Percentiles rank a stretch among this genome's conserved stretches.
Conservation (phyloP, 179 eudicot species). For the Carnegiea gigantea region DNA sequence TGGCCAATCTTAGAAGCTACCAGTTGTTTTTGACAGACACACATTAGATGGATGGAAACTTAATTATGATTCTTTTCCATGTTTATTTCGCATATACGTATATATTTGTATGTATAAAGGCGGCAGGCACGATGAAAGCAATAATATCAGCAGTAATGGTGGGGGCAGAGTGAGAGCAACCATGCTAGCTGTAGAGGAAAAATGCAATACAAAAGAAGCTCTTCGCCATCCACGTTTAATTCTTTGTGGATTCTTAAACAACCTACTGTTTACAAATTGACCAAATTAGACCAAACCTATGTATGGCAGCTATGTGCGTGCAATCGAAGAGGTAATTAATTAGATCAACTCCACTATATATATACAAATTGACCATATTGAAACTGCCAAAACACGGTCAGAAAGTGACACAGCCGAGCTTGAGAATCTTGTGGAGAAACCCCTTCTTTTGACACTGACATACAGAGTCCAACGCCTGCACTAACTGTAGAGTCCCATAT, state of each 20-base stretch:
- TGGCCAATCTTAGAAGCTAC: conserved; percentile 10
- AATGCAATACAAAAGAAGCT: no score
- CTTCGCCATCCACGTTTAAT: no score
- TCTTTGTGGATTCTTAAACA: no score
- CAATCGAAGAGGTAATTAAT: not conserved
- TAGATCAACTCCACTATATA: not conserved
- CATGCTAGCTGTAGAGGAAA: no score
- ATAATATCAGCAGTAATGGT: conserved; percentile 18
- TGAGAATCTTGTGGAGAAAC: conserved; percentile 29
- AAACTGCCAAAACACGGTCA: not conserved
- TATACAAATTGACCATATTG: not conserved
- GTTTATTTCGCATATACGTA: conserved; percentile 26
- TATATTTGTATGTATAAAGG: conserved; percentile 34
- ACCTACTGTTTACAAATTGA: not conserved
- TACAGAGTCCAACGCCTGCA: conserved; percentile 31
- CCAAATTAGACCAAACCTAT: not conserved
- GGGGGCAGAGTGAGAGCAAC: no score
- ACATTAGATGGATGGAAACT: conserved; percentile 17
- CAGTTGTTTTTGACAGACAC: conserved; percentile 1
- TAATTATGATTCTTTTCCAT: conserved; percentile 37
- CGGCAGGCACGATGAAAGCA: conserved; percentile 12
- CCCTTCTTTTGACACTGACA: conserved; percentile 52
- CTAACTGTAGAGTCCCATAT: conserved; percentile 51
- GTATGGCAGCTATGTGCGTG: not conserved
- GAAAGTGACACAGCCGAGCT: conserved; percentile 25